Evolutionary conservation across 306 rosid genomes (phyloP), one percentile per base, ranked within the genome.

Genomic region (Quercus mongolica): DNA sequence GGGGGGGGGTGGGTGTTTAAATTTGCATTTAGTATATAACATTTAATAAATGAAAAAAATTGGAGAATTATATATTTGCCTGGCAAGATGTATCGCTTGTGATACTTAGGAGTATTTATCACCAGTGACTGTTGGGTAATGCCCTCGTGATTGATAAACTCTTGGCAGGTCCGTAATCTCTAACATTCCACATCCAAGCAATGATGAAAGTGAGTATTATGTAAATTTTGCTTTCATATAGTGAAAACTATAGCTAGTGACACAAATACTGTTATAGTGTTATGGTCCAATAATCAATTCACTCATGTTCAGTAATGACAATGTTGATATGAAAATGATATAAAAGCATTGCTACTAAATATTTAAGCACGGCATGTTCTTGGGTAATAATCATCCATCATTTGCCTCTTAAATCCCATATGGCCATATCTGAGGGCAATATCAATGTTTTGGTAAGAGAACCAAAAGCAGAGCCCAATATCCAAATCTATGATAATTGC

Each of bases 101-200:
- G 93, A 85, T 91, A 92, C 85, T 84, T 96, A 0, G 99, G 99
- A 62, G 99, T 91, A 73, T 83, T 85, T 75, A 96, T 93, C 86
- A 89, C 89, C 74, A 83, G 73, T 44, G 98, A 91, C 78, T 93
- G 99, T 77, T 96, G 97, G 73, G 92, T 77, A 83, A 85, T 83
- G 44, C 98, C 99, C 79, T 86, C 91, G 3, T 91, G 98, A 86
- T 89, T 96, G 63, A 90, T 90, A 77, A 76, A 88, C 72, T 88
- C 92, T 83, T 87, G 98, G 88, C 98, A 96, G 1, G 94, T 93
- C 87, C 82, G 89, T 74, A 93, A 81, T 88, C 99, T 90, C 99
- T 94, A 79, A 71, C 52, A 33, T 33, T 83, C 52, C 86, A 28
- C 23, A 59, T 74, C 51, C 56, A 80, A 78, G 44, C 49, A 80